These are phyloP conservation scores for Cyclostephanos invisitatus DNA, from an alignment of 108 stramenopile genomes.

Conservation along the genomic window DNA sequence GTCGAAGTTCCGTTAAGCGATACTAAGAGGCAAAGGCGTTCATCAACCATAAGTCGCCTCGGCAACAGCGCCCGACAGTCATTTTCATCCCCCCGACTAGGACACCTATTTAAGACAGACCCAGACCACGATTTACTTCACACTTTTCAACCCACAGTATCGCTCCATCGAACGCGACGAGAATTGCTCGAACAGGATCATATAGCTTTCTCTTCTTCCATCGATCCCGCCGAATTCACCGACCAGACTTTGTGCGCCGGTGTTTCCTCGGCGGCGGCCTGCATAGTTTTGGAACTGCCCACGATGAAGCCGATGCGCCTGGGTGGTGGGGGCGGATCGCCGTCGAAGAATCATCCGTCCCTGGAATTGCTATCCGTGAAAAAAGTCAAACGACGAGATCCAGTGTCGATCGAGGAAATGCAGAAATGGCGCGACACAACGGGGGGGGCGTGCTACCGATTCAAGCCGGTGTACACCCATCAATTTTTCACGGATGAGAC, in stretches of 20 bases:
- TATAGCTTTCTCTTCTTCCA: neutral
- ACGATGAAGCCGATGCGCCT: neutral
- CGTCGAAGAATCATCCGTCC: neutral
- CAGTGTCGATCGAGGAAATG: slow-evolving; percentile 4
- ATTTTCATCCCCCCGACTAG: neutral
- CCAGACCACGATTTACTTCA: neutral
- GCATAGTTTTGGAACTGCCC: slow-evolving; percentile 8
- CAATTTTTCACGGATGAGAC: slow-evolving; percentile 38
- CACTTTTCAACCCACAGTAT: neutral
- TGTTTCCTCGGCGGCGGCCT: slow-evolving; percentile 11
- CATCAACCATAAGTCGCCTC: neutral
- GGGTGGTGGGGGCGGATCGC: neutral
- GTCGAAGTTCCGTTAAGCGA: neutral
- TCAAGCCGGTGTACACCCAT: slow-evolving; percentile 44
- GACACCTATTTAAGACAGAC: neutral
- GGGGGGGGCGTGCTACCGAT: slow-evolving; percentile 14
- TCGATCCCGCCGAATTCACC: neutral
- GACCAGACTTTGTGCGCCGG: slow-evolving; percentile 10
- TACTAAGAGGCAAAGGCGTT: neutral
- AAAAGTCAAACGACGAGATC: slow-evolving; percentile 2
- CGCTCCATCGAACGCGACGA: neutral
- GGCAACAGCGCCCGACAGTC: neutral
- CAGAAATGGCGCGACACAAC: slow-evolving; percentile 10
- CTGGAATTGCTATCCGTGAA: neutral
- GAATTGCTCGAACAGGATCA: slow-evolving; percentile 1